Conservation (phyloP, 1,284 basidiomycete species). For the Polyporus tsugae region DNA sequence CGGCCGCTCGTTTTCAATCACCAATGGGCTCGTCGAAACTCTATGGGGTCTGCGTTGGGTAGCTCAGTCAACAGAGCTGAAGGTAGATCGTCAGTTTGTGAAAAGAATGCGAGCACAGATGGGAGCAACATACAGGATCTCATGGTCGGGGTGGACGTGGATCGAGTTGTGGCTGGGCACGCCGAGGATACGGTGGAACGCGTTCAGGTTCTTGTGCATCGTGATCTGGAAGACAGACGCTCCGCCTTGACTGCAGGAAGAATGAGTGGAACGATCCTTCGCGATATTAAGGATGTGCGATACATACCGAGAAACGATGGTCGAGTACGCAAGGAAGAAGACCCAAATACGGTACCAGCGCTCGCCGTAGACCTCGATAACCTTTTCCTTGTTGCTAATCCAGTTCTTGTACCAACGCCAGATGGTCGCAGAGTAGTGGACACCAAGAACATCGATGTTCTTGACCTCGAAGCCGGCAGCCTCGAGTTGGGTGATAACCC, state of each 20-base stretch:
- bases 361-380: constrained; percentile 91
- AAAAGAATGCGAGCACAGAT: too few species aligned
- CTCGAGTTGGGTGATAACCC: constrained; percentile 92
- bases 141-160: constrained; percentile 62
- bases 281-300: not conserved
- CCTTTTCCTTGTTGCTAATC: constrained; percentile 89
- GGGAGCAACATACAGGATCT: constrained; percentile 53
- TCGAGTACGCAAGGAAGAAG: constrained; percentile 88
- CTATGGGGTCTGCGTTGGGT: not conserved
- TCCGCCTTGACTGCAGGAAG: constrained; percentile 75
- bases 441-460: constrained; percentile 94
- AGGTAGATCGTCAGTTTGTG: not conserved
- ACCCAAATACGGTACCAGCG: constrained; percentile 91
- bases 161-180: constrained; percentile 80
- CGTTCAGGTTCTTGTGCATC: constrained; percentile 97
- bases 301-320: constrained; percentile 71
- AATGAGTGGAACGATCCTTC: constrained; percentile 9
- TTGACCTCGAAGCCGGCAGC: constrained; percentile 96
- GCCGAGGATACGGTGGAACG: constrained; percentile 88
- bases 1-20: not conserved
- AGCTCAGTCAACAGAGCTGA: constrained; percentile 21
- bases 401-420: constrained; percentile 97
- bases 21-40: not conserved
- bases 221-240: constrained; percentile 96
- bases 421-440: constrained; percentile 97